phyloP scores from a whole-genome alignment of 441 rosid species.

The Omphalea diandra region DNA sequence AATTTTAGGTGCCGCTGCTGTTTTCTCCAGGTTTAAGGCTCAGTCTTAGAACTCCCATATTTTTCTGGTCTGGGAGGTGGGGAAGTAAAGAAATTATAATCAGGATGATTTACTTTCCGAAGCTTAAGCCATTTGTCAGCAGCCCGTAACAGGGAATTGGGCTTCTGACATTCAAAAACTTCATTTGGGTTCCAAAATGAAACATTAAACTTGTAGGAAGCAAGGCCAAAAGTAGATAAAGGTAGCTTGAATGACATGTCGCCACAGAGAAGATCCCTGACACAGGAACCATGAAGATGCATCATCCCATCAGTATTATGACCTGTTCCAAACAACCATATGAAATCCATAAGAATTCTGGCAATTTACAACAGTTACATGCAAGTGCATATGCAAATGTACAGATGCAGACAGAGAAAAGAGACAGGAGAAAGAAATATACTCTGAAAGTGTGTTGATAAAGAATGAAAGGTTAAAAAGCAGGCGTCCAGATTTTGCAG shows the following conservation, averaged over 20 bases:
- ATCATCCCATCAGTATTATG: conserved; percentile 27
- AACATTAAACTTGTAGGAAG: conserved; percentile 70
- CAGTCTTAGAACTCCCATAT: background rate
- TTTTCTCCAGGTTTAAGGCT: background rate
- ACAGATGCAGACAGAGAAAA: background rate
- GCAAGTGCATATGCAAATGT: background rate
- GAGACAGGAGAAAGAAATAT: conserved; percentile 24
- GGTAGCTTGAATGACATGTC: conserved; percentile 46
- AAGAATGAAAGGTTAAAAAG: conserved; percentile 76
- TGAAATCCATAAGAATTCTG: background rate
- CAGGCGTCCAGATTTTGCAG: conserved; percentile 88
- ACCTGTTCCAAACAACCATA: conserved; percentile 32
- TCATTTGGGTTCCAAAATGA: conserved; percentile 77
- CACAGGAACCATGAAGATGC: conserved; percentile 24
- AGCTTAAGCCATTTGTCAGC: conserved; percentile 76
- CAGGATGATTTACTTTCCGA: conserved; percentile 73
- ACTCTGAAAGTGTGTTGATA: conserved; percentile 61
- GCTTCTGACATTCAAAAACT: conserved; percentile 50
- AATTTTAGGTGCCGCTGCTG: background rate
- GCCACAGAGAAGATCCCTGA: conserved; percentile 32
- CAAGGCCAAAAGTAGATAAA: conserved; percentile 72
- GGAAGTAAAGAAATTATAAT: conserved; percentile 65
- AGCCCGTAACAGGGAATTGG: conserved; percentile 49
- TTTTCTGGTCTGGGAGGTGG: conserved; percentile 39
- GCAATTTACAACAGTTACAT: background rate